Evolutionary conservation across 345 rosid genomes (phyloP).

Genomic region (Camelina laxa): DNA sequence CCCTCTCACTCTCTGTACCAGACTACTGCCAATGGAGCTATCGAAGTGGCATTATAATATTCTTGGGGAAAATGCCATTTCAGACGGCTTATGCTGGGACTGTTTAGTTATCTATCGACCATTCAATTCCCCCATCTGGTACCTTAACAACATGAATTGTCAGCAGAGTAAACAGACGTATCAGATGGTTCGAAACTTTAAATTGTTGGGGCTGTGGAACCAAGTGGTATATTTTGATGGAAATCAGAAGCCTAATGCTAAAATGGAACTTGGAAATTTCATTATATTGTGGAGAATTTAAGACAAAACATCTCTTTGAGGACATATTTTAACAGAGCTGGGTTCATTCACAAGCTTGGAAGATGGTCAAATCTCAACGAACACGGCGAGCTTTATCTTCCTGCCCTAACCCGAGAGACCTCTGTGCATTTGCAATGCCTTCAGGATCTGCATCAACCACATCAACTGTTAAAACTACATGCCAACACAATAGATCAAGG

Average conservation of each 20-base stretch:
- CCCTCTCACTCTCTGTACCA: no score
- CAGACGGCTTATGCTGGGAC: not conserved
- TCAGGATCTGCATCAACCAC: slow-evolving; percentile 69
- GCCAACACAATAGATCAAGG: not conserved
- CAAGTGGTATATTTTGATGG: not conserved
- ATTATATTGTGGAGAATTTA: not conserved
- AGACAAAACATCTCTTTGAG: slow-evolving; percentile 22
- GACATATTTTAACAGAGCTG: slow-evolving; percentile 5
- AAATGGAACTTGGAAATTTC: slow-evolving; percentile 19
- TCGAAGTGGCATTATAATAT: no score
- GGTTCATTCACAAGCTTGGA: slow-evolving; percentile 17
- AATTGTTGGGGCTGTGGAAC: not conserved
- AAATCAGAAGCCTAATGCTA: not conserved
- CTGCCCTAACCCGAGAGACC: slow-evolving; percentile 90
- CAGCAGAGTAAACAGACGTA: not conserved
- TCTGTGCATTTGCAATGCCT: slow-evolving; percentile 94
- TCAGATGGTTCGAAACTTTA: not conserved
- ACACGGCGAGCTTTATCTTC: slow-evolving; percentile 88
- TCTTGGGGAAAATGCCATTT: no score
- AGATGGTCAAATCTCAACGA: slow-evolving; percentile 47
- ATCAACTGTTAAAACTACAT: slow-evolving; percentile 12
- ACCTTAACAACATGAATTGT: not conserved
- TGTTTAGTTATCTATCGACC: not conserved
- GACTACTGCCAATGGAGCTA: no score
- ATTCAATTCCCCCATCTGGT: not conserved